These are phyloP conservation scores for Chloris gayana DNA, from an alignment of 176 grass and related monocot genomes.

Conservation along the genomic window DNA sequence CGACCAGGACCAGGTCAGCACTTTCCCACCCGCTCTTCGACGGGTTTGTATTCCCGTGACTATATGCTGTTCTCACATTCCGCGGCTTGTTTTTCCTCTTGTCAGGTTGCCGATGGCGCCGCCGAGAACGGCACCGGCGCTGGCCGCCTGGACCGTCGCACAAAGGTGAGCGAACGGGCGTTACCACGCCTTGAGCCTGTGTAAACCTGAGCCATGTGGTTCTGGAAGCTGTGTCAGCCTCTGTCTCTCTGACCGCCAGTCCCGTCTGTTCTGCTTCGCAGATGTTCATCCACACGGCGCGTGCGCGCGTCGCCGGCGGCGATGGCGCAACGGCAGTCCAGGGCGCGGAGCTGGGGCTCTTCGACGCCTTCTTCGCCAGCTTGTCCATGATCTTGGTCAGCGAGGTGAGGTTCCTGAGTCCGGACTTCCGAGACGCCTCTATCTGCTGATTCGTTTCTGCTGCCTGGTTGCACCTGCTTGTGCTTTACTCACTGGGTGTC, in stretches of 20 bases:
- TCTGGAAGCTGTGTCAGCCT: neutral
- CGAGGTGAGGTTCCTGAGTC: conserved; percentile 48
- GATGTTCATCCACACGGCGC: conserved; percentile 46
- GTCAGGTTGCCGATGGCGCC: conserved; percentile 19
- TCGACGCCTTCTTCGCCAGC: conserved; percentile 91
- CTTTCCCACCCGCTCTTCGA: neutral
- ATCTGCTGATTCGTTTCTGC: neutral
- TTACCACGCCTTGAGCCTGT: no score
- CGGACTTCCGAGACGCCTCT: neutral
- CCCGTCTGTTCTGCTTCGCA: neutral
- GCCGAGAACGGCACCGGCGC: conserved; percentile 13
- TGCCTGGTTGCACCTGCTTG: neutral
- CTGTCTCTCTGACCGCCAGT: neutral
- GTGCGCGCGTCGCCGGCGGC: conserved; percentile 7
- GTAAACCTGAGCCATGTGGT: neutral
- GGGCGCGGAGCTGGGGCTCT: conserved; percentile 59
- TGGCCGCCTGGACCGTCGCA: conserved; percentile 52
- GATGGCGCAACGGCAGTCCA: conserved; percentile 30
- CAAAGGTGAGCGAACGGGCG: conserved; percentile 37
- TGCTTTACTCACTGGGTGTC: neutral
- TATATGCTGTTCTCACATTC: neutral
- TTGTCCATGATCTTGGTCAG: conserved; percentile 87
- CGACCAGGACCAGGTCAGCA: conserved; percentile 54
- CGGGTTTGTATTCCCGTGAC: neutral
- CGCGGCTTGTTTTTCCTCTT: neutral